phyloP scores from a whole-genome alignment of 164 flowering plant genomes.

The Magnolia officinalis region DNA sequence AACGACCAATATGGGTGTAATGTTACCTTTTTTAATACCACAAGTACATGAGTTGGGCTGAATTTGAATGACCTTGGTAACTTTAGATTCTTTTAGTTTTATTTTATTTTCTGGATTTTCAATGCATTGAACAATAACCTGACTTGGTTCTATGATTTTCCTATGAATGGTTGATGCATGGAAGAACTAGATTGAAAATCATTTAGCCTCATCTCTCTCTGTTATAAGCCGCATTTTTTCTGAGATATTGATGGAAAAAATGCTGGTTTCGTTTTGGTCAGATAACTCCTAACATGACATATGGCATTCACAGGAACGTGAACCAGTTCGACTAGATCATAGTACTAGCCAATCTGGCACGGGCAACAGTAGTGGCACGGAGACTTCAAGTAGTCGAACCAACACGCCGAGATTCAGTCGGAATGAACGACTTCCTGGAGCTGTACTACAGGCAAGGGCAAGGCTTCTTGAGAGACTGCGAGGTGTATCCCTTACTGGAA shows the following conservation, averaged over 20 bases:
- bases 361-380: conserved; percentile 20
- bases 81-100: no score
- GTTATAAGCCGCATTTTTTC: not conserved
- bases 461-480: conserved; percentile 83
- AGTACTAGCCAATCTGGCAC: conserved; percentile 26
- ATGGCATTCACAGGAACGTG: conserved; percentile 44
- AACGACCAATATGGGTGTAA: no score
- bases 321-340: conserved; percentile 28
- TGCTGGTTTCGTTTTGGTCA: not conserved
- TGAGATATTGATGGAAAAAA: not conserved
- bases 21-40: no score
- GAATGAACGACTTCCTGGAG: conserved; percentile 75
- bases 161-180: not conserved
- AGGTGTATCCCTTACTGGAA: conserved; percentile 55
- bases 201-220: not conserved
- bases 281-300: not conserved
- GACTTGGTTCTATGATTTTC: not conserved
- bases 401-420: conserved; percentile 22
- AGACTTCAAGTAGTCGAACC: conserved; percentile 23
- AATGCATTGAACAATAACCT: not conserved
- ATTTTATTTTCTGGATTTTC: not conserved
- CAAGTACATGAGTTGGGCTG: no score
- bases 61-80: no score
- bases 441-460: conserved; percentile 80
- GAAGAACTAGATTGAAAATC: not conserved